Evolutionary conservation across 768 basidiomycete species (phyloP).

Genomic region (Gyrodon lividus): DNA sequence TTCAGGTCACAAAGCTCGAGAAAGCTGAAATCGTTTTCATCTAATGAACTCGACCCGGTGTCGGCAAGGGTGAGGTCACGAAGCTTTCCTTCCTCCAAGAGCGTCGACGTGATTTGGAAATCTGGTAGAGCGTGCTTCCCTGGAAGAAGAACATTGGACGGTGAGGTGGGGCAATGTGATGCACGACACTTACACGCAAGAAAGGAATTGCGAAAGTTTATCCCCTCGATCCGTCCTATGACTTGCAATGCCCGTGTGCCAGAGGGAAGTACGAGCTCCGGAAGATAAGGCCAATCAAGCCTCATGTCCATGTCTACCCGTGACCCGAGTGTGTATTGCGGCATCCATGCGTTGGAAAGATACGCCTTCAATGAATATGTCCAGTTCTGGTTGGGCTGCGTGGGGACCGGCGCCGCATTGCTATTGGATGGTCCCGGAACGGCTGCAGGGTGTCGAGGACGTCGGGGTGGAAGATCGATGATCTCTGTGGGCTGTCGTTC

Average conservation of each 20-base stretch:
- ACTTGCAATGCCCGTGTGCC: conserved; percentile 7
- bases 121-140: neutral
- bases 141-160: neutral
- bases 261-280: neutral
- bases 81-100: neutral
- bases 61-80: conserved; percentile 3
- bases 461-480: neutral
- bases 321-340: conserved; percentile 3
- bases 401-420: neutral
- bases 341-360: conserved; percentile 12
- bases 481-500: neutral
- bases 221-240: conserved; percentile 3
- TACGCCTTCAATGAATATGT: conserved; percentile 4
- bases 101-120: neutral
- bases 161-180: neutral
- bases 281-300: conserved; percentile 9
- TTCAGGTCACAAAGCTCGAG: neutral
- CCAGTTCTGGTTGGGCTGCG: neutral
- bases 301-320: neutral
- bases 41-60: neutral
- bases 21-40: neutral
- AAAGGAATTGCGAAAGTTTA: neutral
- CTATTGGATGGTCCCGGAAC: too few relatives aligned
- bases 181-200: neutral
- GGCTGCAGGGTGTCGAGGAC: neutral